Percentiles rank a stretch among this genome's conserved stretches.
Evolutionary conservation across 2,329 filamentous ascomycete species (phyloP).

Genomic region (Calonectria honghensis): DNA sequence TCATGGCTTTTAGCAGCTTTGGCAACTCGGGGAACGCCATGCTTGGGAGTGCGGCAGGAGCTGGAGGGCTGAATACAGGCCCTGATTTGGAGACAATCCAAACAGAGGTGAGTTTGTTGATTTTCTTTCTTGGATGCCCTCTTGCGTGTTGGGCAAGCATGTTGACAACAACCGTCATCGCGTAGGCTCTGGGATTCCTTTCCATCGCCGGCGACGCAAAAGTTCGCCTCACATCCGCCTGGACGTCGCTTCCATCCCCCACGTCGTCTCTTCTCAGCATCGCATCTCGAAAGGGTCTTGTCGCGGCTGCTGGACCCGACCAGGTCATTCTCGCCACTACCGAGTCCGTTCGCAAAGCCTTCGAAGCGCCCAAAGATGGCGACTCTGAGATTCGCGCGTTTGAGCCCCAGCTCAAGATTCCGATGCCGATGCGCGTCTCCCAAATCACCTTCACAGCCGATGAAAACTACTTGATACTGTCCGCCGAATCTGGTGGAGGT

Average conservation of each 20-base stretch:
- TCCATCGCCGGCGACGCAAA: slow-evolving; percentile 87
- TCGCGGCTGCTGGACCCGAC: slow-evolving; percentile 92
- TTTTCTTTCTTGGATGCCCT: slow-evolving; percentile 34
- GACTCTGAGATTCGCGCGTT: slow-evolving; percentile 82
- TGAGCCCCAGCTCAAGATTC: slow-evolving; percentile 82
- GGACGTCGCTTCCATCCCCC: slow-evolving; percentile 84
- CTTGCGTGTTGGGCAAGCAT: slow-evolving; percentile 34
- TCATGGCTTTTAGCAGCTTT: slow-evolving; percentile 80
- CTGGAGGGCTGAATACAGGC: slow-evolving; percentile 67
- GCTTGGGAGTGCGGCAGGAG: slow-evolving; percentile 63
- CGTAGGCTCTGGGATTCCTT: slow-evolving; percentile 85
- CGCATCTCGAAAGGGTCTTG: slow-evolving; percentile 85
- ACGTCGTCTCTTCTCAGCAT: slow-evolving; percentile 90
- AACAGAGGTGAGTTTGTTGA: slow-evolving; percentile 79
- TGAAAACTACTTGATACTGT: slow-evolving; percentile 88
- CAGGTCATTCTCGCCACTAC: slow-evolving; percentile 85
- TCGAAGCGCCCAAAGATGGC: slow-evolving; percentile 75
- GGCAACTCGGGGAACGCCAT: slow-evolving; percentile 67
- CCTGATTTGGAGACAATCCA: slow-evolving; percentile 85
- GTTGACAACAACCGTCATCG: slow-evolving; percentile 50
- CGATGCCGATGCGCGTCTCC: slow-evolving; percentile 84
- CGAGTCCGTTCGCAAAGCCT: slow-evolving; percentile 84
- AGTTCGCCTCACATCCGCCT: slow-evolving; percentile 85
- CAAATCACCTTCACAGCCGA: slow-evolving; percentile 95
- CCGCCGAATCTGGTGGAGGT: slow-evolving; percentile 87